These are phyloP conservation scores for Leptographium lundbergii DNA, from an alignment of 2,329 filamentous ascomycete genomes.

Conservation along the genomic window DNA sequence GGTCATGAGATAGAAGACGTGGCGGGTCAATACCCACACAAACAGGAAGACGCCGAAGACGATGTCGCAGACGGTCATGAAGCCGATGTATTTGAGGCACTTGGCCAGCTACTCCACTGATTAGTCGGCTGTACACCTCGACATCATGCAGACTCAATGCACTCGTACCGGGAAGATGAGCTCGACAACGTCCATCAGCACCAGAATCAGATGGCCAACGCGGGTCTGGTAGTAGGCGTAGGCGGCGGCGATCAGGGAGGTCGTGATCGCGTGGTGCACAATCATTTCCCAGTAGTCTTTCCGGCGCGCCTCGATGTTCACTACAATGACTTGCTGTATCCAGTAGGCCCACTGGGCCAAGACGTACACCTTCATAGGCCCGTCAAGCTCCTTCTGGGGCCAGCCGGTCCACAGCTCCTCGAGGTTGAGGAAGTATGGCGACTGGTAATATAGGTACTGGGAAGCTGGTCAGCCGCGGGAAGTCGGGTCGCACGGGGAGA, in stretches of 20 bases:
- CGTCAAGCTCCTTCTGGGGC: background rate
- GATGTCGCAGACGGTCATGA: background rate
- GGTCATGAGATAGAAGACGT: background rate
- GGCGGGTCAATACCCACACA: background rate
- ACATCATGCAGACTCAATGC: background rate
- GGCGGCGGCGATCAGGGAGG: background rate
- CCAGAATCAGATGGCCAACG: background rate
- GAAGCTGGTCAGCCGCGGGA: background rate
- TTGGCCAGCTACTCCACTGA: background rate
- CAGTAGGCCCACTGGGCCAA: background rate
- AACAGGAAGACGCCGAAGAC: background rate
- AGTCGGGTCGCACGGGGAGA: background rate
- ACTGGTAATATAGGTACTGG: background rate
- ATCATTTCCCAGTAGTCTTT: background rate
- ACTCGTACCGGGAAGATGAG: background rate
- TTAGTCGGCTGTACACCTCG: background rate
- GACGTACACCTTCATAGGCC: background rate
- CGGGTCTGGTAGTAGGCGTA: background rate
- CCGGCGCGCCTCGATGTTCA: background rate
- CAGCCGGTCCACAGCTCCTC: background rate
- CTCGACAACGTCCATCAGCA: background rate
- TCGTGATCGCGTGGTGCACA: background rate
- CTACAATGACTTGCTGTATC: background rate
- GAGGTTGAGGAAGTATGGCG: background rate
- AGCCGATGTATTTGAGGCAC: background rate